Base-by-base conservation (phyloP, 352 stramenopile genomes). In the Phytophthora multivora region DNA sequence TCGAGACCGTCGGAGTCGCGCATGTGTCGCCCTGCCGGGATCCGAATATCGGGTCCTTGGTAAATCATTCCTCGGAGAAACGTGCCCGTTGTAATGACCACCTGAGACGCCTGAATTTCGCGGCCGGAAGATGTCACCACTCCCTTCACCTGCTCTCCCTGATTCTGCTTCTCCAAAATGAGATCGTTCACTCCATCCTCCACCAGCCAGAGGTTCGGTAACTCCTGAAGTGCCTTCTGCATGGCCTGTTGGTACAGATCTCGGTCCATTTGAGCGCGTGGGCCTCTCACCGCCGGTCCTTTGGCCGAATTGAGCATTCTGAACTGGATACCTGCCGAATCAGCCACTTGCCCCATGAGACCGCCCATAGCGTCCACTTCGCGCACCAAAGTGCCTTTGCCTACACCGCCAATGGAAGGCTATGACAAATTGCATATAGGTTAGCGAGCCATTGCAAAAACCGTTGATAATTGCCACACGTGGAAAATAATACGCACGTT, bases 1-100 rank as follows among this genome's bases (percentile, higher is more conserved):
- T 99, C 97, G 0, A 97, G 71, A 1, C 86, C 84, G 19, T 88
- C 74, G 19, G 73, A 83, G 47, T 94, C 83, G 21, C 85, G 80
- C 53, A 98, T 87, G 73, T 99, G 91, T 26, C 97, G 79, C 11
- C 97, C 97, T 2, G 97, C 97, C n/a, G 86, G 87, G 66, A 98
- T 97, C 30, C 90, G 76, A 40, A 92, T 80, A 65, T 92, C 81
- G 13, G 80, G 80, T 11, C 97, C 97, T 33, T 99, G 86, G 67
- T 98, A 98, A 40, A 98, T 94, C 54, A 98, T 95, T 15, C 97
- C 97, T 12, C 96, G 79, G 15, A 99, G 73, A 70, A 99, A 99
- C 15, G 97, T 99, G 13, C 97, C 97, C 2, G 97, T 99, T 10
- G 97, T 99, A 51, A 99, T 96, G 28, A 99, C 95, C n/a, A 90